Evolutionary conservation across 768 basidiomycete genomes (phyloP), one percentile per base, ranked within the genome.

Genomic region (Pleurotus tuber-regium): DNA sequence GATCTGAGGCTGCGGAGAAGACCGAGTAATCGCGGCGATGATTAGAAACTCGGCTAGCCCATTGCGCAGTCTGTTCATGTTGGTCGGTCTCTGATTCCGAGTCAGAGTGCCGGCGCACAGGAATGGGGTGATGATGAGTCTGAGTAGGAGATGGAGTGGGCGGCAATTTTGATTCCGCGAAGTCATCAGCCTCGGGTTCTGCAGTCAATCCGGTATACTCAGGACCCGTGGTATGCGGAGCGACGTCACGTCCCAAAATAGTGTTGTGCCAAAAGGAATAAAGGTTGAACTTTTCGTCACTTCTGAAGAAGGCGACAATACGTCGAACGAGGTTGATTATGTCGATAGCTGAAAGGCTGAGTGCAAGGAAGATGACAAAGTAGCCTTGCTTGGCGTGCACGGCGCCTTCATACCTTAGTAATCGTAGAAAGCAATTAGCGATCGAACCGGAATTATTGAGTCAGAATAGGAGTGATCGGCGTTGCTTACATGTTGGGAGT

Each of bases 401-500:
- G 52, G 76, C 68, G 55, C 79, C 82, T 70, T 84, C 69, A 60
- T 90, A 90, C 87, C 88, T 90, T 61, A 23, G 33, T 54, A 52
- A 28, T 38, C 55, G 29, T 43, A 53, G 53, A 7, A 35, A 18
- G 44, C 55, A 64, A 43, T 19, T 14, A 63, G 62, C 53, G 52
- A 57, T 44, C 48, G 36, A 39, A n/a, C n/a, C n/a, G n/a, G n/a
- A n/a, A n/a, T n/a, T n/a, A n/a, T n/a, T n/a, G 53, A 54, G 33
- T 19, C n/a, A 33, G 9, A 11, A 23, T 23, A 26, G 10, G 16
- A 14, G 21, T 10, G 46, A 35, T 16, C 16, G 59, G 53, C 59
- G 70, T 56, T 50, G 75, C 86, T 61, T 67, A 94, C 87, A 93
- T 84, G 66, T 95, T 77, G 2, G 91, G 90, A 0, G 91, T 92